phyloP scores from a whole-genome alignment of 768 basidiomycete species.

The Lactarius vividus region DNA sequence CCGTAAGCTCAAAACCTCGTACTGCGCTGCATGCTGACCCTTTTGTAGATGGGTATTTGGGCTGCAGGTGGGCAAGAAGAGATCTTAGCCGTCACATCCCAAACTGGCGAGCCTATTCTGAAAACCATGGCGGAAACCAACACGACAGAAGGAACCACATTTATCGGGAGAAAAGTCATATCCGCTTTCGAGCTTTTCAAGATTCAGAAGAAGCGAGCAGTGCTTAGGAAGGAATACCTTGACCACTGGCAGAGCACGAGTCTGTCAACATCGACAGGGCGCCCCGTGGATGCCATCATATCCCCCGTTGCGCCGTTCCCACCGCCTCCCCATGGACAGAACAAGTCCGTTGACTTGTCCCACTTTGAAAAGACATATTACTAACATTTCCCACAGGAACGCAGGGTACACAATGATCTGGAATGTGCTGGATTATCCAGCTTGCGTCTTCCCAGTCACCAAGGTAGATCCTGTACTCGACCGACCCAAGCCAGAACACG shows the following conservation, averaged over 20 bases:
- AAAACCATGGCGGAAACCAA: slow-evolving; percentile 17
- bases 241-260: slow-evolving; percentile 49
- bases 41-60: slow-evolving; percentile 22
- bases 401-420: slow-evolving; percentile 46
- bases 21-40: not conserved
- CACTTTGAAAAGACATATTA: not conserved
- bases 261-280: slow-evolving; percentile 43
- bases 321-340: slow-evolving; percentile 45
- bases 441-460: slow-evolving; percentile 48
- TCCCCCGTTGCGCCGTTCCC: slow-evolving; percentile 43
- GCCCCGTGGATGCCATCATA: slow-evolving; percentile 54
- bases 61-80: slow-evolving; percentile 23
- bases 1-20: slow-evolving; percentile 23
- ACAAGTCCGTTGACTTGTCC: slow-evolving; percentile 35
- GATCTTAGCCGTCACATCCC: slow-evolving; percentile 10
- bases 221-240: slow-evolving; percentile 44
- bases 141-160: not conserved
- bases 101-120: slow-evolving; percentile 25
- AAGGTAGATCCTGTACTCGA: slow-evolving; percentile 45
- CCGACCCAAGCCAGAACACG: slow-evolving; percentile 34
- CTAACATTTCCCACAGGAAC: slow-evolving; percentile 32
- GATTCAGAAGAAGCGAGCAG: slow-evolving; percentile 42
- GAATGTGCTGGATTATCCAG: slow-evolving; percentile 48
- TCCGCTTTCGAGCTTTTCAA: slow-evolving; percentile 43
- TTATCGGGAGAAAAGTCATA: slow-evolving; percentile 9